Base-by-base conservation (phyloP, 768 basidiomycete genomes). In the Boletellus emodensis region DNA sequence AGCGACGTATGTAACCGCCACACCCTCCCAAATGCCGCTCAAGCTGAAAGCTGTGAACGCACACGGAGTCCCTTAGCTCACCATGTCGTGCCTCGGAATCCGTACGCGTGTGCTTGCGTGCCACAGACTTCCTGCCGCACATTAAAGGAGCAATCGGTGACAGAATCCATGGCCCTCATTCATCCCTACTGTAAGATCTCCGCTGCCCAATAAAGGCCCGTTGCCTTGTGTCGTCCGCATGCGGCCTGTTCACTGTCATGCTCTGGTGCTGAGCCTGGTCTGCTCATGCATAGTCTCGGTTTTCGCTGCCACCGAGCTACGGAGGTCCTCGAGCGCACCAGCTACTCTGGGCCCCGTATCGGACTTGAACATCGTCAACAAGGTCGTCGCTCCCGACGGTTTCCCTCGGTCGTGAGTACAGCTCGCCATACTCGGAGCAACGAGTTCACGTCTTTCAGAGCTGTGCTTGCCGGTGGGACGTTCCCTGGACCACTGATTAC, bases 361-460 rank as follows among this genome's bases (percentile, higher is more conserved):
- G n/a, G 61, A 65, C 9, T 35, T 79, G 15, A 53, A 66, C 26
- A 65, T 79, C 28, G 66, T 67, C n/a, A 78, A 77, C 52, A 62
- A 63, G 35, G 39, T 57, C 33, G 71, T 80, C 46, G 55, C 74
- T 20, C 79, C 79, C 6, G 80, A 80, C 67, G 78, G 79, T 4
- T 79, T 75, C 47, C 49, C 46, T 20, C 57, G 55, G 63, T 66
- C 71, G 73, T 74, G 26, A 45, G 75, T 66, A n/a, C 12, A 51
- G 4, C 17, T 20, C 13, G 15, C 14, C 12, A 18, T 14, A 15
- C 15, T 20, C 14, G 24, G 11, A 17, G 20, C 40, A 17, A 28
- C 34, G 15, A 5, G 22, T 17, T 49, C 18, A 54, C 38, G 4
- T 14, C n/a, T 3, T 7, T 26, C 17, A 75, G 75, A 30, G 52